phyloP scores from a whole-genome alignment of 2,329 filamentous ascomycete genomes.

The Sclerotinia minor region DNA sequence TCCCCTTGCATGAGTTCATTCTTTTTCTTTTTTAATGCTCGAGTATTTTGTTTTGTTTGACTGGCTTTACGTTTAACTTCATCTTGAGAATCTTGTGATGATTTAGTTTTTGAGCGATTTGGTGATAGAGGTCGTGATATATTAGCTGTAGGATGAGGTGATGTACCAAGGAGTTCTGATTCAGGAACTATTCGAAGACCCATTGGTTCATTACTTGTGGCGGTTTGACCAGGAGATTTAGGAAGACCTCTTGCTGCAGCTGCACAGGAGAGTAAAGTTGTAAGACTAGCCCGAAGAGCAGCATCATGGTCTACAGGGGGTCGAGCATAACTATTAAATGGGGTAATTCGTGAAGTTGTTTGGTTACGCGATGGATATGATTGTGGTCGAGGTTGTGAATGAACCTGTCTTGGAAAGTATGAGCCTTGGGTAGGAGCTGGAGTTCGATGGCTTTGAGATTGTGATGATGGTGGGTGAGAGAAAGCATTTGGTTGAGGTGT shows the following conservation, averaged over 20 bases:
- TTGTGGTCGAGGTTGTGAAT: constrained; percentile 29
- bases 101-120: constrained; percentile 32
- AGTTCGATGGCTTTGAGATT: constrained; percentile 31
- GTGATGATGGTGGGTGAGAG: constrained; percentile 71
- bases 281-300: constrained; percentile 87
- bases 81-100: constrained; percentile 34
- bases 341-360: constrained; percentile 41
- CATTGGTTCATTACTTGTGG: constrained; percentile 44
- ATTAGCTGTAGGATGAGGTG: constrained; percentile 38
- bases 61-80: constrained; percentile 34
- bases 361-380: constrained; percentile 43
- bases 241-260: constrained; percentile 82
- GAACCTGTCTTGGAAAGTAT: constrained; percentile 39
- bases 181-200: constrained; percentile 61
- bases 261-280: constrained; percentile 87
- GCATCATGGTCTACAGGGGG: constrained; percentile 90
- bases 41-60: constrained; percentile 48
- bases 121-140: constrained; percentile 35
- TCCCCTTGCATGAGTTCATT: constrained; percentile 42
- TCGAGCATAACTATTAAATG: constrained; percentile 49
- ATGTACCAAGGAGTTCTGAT: constrained; percentile 53
- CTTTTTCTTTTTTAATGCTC: constrained; percentile 54
- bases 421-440: constrained; percentile 47
- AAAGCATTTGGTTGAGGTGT: constrained; percentile 91
- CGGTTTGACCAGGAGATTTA: constrained; percentile 45